Percentiles rank a stretch among this genome's conserved stretches.
Conservation (phyloP, 345 rosid species). For the Sapria himalayana region DNA sequence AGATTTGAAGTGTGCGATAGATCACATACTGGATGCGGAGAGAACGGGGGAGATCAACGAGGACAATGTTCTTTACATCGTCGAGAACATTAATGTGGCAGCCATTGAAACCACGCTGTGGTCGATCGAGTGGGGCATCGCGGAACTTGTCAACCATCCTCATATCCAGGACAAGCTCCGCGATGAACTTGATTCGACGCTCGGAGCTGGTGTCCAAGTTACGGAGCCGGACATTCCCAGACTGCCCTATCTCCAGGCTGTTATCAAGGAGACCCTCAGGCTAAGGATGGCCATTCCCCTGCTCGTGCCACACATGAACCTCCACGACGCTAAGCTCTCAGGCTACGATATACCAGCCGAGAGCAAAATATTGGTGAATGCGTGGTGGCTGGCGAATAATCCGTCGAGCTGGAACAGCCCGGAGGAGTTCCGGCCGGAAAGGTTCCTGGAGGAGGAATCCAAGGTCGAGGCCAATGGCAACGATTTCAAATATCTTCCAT, state of each 20-base stretch:
- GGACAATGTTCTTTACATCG: constrained; percentile 90
- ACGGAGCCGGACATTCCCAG: constrained; percentile 68
- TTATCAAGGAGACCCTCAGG: constrained; percentile 76
- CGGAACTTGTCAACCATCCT: constrained; percentile 86
- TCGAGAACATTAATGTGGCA: constrained; percentile 97
- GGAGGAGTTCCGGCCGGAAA: constrained; percentile 85
- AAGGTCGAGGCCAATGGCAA: constrained; percentile 91
- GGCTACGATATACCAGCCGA: constrained; percentile 85
- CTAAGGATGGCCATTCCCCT: constrained; percentile 92
- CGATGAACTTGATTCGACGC: constrained; percentile 48
- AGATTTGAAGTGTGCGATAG: constrained; percentile 78
- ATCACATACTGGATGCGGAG: constrained; percentile 79
- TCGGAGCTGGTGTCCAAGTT: constrained; percentile 50
- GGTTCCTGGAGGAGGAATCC: constrained; percentile 85
- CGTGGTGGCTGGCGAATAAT: constrained; percentile 97
- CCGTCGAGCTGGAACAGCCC: constrained; percentile 72
- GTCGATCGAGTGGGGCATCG: constrained; percentile 94
- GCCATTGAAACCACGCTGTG: constrained; percentile 92
- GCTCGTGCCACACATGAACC: constrained; percentile 97
- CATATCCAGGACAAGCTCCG: constrained; percentile 59
- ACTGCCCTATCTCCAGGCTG: constrained; percentile 91
- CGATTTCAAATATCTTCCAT: constrained; percentile 86
- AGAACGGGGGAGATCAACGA: constrained; percentile 88
- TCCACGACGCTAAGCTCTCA: constrained; percentile 69
- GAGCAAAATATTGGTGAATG: constrained; percentile 86